These are phyloP conservation scores for Mycothermus thermophilus DNA, from an alignment of 495 filamentous ascomycete genomes.

Conservation along the genomic window DNA sequence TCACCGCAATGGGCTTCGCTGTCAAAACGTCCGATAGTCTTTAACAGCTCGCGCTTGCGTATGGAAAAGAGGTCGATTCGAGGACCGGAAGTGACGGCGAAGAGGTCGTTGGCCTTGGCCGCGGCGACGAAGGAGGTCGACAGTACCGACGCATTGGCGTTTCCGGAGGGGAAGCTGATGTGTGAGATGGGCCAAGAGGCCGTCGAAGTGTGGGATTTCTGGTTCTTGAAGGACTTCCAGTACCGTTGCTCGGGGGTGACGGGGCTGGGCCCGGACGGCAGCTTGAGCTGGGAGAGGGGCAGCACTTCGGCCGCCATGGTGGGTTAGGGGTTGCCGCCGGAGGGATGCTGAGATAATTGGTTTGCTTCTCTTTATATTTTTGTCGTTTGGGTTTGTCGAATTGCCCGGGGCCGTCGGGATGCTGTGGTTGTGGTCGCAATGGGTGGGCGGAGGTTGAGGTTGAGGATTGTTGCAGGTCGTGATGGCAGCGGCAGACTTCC, in stretches of 20 bases:
- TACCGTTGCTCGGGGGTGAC: slow-evolving; percentile 84
- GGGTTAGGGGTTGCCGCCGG: slow-evolving; percentile 1
- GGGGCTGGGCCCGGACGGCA: slow-evolving; percentile 57
- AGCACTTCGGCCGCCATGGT: slow-evolving; percentile 80
- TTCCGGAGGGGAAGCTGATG: slow-evolving; percentile 61
- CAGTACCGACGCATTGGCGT: slow-evolving; percentile 21
- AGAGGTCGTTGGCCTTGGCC: slow-evolving; percentile 50
- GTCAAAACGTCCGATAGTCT: slow-evolving; percentile 85
- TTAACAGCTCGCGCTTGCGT: slow-evolving; percentile 73
- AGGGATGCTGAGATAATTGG: not conserved
- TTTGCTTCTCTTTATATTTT: not conserved
- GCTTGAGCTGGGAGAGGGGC: slow-evolving; percentile 69
- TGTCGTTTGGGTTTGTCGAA: no score
- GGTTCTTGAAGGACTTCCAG: slow-evolving; percentile 82
- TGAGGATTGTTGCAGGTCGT: no score
- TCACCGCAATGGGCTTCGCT: slow-evolving; percentile 77
- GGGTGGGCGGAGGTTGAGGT: no score
- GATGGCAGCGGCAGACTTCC: no score
- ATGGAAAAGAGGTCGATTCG: slow-evolving; percentile 87
- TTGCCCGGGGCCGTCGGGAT: no score
- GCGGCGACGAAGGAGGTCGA: slow-evolving; percentile 31
- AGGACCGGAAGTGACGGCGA: slow-evolving; percentile 82
- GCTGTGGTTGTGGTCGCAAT: no score
- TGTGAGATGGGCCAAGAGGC: slow-evolving; percentile 73
- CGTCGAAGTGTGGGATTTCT: slow-evolving; percentile 71